Percentiles rank a stretch among this genome's conserved stretches.
These are phyloP conservation scores for Pseudonitzschia multiseries DNA, from an alignment of 108 stramenopile species.

Conservation along the genomic window DNA sequence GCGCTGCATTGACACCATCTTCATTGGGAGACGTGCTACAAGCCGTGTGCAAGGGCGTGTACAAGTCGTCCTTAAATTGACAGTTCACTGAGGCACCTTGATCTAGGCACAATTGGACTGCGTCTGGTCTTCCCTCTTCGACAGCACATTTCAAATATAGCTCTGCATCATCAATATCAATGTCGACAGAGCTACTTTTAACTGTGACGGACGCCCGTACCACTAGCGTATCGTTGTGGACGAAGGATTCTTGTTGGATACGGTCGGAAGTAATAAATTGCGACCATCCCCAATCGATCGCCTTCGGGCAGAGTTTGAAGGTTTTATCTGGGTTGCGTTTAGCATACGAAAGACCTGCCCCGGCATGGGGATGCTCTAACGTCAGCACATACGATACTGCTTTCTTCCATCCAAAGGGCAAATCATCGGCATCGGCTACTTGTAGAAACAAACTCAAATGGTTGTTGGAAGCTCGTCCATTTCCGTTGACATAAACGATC, in stretches of 20 bases:
- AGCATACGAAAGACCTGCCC: slow-evolving; percentile 68
- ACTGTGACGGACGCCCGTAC: slow-evolving; percentile 85
- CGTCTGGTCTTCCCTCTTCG: slow-evolving; percentile 86
- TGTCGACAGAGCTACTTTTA: slow-evolving; percentile 69
- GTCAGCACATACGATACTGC: slow-evolving; percentile 85
- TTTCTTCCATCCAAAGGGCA: slow-evolving; percentile 92
- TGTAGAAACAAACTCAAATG: slow-evolving; percentile 87
- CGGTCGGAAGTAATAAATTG: slow-evolving; percentile 88
- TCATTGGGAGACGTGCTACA: slow-evolving; percentile 55
- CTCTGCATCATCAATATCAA: slow-evolving; percentile 86
- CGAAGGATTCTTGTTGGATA: slow-evolving; percentile 85
- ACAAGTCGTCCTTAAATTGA: slow-evolving; percentile 92
- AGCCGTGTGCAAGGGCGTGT: slow-evolving; percentile 87
- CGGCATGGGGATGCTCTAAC: slow-evolving; percentile 75
- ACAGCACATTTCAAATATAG: slow-evolving; percentile 89
- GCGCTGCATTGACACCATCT: slow-evolving; percentile 11
- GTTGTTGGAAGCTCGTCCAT: slow-evolving; percentile 85
- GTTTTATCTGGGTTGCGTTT: slow-evolving; percentile 92
- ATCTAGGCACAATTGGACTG: slow-evolving; percentile 70
- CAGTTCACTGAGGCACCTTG: slow-evolving; percentile 87
- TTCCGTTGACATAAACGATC: slow-evolving; percentile 90
- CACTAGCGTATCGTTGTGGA: slow-evolving; percentile 59
- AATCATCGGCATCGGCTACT: slow-evolving; percentile 87
- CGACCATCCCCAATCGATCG: slow-evolving; percentile 92
- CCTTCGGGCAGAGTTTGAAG: slow-evolving; percentile 91